These are phyloP conservation scores for Leccinum griseonigrum DNA, from an alignment of 1,284 basidiomycete species.

Conservation along the genomic window DNA sequence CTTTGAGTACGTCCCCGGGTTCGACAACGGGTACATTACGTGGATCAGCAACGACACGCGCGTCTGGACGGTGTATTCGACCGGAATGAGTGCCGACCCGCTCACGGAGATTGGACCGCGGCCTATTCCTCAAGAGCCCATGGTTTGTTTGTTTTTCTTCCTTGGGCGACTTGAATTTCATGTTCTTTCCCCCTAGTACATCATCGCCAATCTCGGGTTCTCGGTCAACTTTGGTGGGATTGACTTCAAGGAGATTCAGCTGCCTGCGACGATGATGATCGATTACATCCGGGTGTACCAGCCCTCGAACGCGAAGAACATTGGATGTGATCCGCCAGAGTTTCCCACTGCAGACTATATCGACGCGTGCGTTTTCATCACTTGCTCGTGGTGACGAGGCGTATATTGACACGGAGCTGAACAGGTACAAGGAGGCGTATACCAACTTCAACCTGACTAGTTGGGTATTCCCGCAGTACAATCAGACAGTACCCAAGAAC, in stretches of 20 bases:
- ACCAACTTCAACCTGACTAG: slow-evolving; percentile 38
- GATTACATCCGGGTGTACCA: slow-evolving; percentile 48
- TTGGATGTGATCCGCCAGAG: slow-evolving; percentile 39
- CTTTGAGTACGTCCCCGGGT: slow-evolving; percentile 36
- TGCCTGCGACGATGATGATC: slow-evolving; percentile 41
- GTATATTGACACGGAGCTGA: neutral
- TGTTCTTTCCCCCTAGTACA: slow-evolving; percentile 32
- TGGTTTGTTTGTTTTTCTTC: slow-evolving; percentile 27
- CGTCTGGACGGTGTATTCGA: slow-evolving; percentile 46
- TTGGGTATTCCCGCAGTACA: slow-evolving; percentile 35
- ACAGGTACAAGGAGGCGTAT: slow-evolving; percentile 39
- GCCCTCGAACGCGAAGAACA: slow-evolving; percentile 33
- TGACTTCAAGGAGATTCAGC: slow-evolving; percentile 36
- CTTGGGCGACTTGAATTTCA: neutral
- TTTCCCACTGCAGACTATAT: slow-evolving; percentile 40
- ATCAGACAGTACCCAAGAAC: slow-evolving; percentile 39
- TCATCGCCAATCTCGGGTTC: slow-evolving; percentile 44
- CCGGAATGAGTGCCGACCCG: slow-evolving; percentile 39
- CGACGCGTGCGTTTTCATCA: slow-evolving; percentile 29
- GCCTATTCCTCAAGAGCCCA: slow-evolving; percentile 53
- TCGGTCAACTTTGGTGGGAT: slow-evolving; percentile 41
- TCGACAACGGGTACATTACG: slow-evolving; percentile 46
- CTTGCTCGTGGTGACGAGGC: neutral
- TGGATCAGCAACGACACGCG: slow-evolving; percentile 44
- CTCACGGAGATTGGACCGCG: slow-evolving; percentile 46